Evolutionary conservation across 352 stramenopile genomes (phyloP).

Genomic region (Halophytophthora polymorphica): DNA sequence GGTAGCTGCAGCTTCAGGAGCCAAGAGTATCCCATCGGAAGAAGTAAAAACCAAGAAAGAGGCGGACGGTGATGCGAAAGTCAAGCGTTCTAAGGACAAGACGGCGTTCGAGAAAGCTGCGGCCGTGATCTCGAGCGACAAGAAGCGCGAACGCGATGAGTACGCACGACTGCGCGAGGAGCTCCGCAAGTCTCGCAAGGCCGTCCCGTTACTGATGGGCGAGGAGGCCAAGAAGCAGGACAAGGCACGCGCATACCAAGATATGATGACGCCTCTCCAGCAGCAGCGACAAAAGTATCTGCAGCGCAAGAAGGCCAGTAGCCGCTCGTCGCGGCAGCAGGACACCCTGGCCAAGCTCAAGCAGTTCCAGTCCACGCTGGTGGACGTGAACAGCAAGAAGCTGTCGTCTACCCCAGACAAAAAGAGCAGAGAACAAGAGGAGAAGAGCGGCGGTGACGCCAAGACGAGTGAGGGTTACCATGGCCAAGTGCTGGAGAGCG

Average conservation of each 20-base stretch:
- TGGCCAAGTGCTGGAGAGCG: slow-evolving; percentile 59
- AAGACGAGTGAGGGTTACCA: slow-evolving; percentile 45
- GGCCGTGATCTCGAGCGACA: slow-evolving; percentile 7
- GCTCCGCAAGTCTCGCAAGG: slow-evolving; percentile 61
- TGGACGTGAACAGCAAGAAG: slow-evolving; percentile 34
- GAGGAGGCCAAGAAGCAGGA: slow-evolving; percentile 60
- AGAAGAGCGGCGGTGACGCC: slow-evolving; percentile 6
- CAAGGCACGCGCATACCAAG: slow-evolving; percentile 45
- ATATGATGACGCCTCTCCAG: slow-evolving; percentile 77
- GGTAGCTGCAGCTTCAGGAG: slow-evolving; percentile 27
- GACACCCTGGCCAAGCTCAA: slow-evolving; percentile 70
- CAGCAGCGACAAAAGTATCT: slow-evolving; percentile 74
- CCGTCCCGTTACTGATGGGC: slow-evolving; percentile 48
- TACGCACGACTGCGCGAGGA: slow-evolving; percentile 69
- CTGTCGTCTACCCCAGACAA: not conserved
- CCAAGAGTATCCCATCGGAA: slow-evolving; percentile 2
- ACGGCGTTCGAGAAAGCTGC: slow-evolving; percentile 7
- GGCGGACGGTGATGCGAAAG: slow-evolving; percentile 16
- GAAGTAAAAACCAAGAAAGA: slow-evolving; percentile 21
- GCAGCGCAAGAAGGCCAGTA: slow-evolving; percentile 56
- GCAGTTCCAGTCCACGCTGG: slow-evolving; percentile 56
- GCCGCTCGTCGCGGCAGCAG: slow-evolving; percentile 48
- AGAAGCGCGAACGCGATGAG: slow-evolving; percentile 44
- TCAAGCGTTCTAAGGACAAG: not conserved
- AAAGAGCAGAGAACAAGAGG: slow-evolving; percentile 5